Percentiles rank a stretch among this genome's conserved stretches.
Evolutionary conservation across 352 stramenopile species (phyloP).

Genomic region (Stramenopiles sp.): DNA sequence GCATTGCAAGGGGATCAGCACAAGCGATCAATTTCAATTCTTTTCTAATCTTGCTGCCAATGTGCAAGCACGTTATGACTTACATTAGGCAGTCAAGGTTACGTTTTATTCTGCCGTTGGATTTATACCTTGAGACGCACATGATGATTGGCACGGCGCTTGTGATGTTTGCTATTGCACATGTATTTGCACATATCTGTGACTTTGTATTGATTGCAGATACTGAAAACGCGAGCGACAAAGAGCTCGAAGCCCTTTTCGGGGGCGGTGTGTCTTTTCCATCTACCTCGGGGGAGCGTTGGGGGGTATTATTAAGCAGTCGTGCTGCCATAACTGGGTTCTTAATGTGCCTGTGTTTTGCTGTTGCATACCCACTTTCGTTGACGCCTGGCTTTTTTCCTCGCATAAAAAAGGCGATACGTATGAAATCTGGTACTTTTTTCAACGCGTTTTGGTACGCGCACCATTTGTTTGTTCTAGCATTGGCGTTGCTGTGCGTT

Average conservation of each 20-base stretch:
- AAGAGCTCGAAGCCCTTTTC: conserved; percentile 20
- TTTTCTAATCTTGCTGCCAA: conserved; percentile 15
- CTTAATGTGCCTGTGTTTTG: conserved; percentile 20
- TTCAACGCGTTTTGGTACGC: conserved; percentile 21
- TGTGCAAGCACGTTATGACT: too few relatives aligned
- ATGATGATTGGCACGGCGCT: conserved; percentile 19
- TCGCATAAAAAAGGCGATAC: too few relatives aligned
- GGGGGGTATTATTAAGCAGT: too few relatives aligned
- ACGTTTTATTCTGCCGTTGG: too few relatives aligned
- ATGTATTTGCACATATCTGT: conserved; percentile 21
- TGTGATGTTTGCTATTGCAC: conserved; percentile 15
- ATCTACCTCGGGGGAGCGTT: too few relatives aligned
- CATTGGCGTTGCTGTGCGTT: conserved; percentile 20
- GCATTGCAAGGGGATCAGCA: conserved; percentile 20
- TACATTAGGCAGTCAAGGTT: too few relatives aligned
- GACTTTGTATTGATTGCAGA: conserved; percentile 20
- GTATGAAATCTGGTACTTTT: too few relatives aligned
- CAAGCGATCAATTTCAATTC: conserved; percentile 20
- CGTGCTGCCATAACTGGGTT: conserved; percentile 23
- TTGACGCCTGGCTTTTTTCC: too few relatives aligned
- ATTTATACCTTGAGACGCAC: too few relatives aligned
- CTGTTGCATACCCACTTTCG: conserved; percentile 18
- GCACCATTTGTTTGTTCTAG: conserved; percentile 21
- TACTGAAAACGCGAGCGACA: conserved; percentile 10
- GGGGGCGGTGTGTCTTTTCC: too few relatives aligned